Evolutionary conservation across 495 filamentous ascomycete species (phyloP).

Genomic region (Lasiosphaeriaceae sp.): DNA sequence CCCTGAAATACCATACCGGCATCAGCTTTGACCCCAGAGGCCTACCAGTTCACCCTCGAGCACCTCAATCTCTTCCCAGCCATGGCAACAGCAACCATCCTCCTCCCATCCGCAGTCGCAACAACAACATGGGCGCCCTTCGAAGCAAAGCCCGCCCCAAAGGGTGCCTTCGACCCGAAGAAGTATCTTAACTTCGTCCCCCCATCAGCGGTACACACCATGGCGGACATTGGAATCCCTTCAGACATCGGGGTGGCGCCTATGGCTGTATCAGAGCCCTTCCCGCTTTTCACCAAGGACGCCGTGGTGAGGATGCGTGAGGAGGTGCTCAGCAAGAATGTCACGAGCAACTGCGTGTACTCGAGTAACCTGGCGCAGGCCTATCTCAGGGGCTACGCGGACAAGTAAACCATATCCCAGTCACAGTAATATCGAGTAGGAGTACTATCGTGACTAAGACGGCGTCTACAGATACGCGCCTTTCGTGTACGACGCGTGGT

Average conservation of each 20-base stretch:
- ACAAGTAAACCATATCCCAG: too few relatives aligned
- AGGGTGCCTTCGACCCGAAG: slow-evolving; percentile 26
- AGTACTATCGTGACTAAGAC: too few relatives aligned
- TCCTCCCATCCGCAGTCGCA: not conserved
- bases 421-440: slow-evolving; percentile 12
- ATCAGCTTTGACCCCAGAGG: not conserved
- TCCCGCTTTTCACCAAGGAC: slow-evolving; percentile 65
- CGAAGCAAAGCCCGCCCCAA: not conserved
- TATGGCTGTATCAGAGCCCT: slow-evolving; percentile 68
- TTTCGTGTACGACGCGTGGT: slow-evolving; percentile 69
- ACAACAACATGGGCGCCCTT: not conserved
- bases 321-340: slow-evolving; percentile 60
- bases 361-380: slow-evolving; percentile 62
- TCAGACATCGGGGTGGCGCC: slow-evolving; percentile 58
- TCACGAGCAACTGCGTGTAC: slow-evolving; percentile 62
- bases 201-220: slow-evolving; percentile 50
- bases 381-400: slow-evolving; percentile 64
- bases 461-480: slow-evolving; percentile 25
- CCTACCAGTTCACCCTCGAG: not conserved
- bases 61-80: not conserved
- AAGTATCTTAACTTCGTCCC: slow-evolving; percentile 54
- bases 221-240: slow-evolving; percentile 56
- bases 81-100: not conserved
- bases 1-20: not conserved
- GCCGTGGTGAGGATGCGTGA: slow-evolving; percentile 62